A percentile compares a stretch with the other conserved stretches of the same genome.
Conservation (phyloP, 495 filamentous ascomycete genomes). For the Talaromyces liani region DNA sequence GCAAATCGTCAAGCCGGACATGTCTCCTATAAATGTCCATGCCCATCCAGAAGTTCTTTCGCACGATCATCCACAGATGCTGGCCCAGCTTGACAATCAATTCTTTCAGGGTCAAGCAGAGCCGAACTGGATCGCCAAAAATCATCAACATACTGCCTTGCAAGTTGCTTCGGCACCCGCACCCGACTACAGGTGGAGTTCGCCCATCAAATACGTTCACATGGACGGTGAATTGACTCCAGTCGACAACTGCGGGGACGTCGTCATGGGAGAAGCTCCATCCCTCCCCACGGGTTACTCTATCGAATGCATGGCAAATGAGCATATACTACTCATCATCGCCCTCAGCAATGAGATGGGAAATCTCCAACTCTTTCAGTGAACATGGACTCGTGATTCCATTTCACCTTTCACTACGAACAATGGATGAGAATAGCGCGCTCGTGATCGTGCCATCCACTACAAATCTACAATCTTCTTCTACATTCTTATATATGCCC, state of each 20-base stretch:
- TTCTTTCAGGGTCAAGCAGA: neutral
- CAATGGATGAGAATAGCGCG: slow-evolving; percentile 4
- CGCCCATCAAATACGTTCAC: slow-evolving; percentile 1
- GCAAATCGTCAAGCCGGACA: neutral
- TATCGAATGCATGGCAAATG: neutral
- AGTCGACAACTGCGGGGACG: slow-evolving; percentile 2
- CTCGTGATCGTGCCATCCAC: slow-evolving; percentile 8
- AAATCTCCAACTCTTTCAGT: neutral
- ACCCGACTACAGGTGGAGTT: neutral
- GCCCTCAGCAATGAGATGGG: slow-evolving; percentile 2
- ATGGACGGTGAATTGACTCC: neutral
- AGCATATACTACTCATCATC: slow-evolving; percentile 5
- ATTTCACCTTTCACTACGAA: neutral
- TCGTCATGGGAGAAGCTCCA: slow-evolving; percentile 9
- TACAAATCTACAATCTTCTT: neutral
- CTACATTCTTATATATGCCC: neutral
- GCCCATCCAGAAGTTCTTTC: neutral
- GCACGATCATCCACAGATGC: neutral
- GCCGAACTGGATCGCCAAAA: neutral
- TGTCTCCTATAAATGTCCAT: neutral
- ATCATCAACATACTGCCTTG: neutral
- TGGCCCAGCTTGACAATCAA: neutral
- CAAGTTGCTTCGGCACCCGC: neutral
- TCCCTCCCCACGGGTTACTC: neutral
- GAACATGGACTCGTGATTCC: slow-evolving; percentile 6